Percentiles rank a stretch among this genome's conserved stretches.
These are phyloP conservation scores for Rhodotorula sp. DNA, from an alignment of 1,284 basidiomycete genomes.

Conservation along the genomic window DNA sequence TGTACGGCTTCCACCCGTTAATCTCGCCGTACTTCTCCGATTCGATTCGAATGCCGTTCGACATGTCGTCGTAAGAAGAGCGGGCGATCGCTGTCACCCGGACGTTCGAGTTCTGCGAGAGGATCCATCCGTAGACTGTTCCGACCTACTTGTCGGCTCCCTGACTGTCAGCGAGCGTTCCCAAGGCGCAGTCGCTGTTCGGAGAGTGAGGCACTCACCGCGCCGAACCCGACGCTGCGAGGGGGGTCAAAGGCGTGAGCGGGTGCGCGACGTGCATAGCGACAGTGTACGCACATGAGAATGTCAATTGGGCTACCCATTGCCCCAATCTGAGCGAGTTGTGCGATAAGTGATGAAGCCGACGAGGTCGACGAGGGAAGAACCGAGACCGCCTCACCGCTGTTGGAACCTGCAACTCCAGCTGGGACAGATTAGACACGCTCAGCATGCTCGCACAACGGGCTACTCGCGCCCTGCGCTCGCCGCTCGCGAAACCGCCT, in stretches of 20 bases:
- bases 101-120: conserved; percentile 35
- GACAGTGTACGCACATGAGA: conserved; percentile 18
- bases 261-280: neutral
- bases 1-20: conserved; percentile 35
- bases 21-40: conserved; percentile 31
- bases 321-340: neutral
- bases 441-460: neutral
- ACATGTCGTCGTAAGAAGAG: conserved; percentile 28
- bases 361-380: neutral
- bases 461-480: neutral
- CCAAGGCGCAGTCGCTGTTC: neutral
- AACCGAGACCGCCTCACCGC: neutral
- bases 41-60: conserved; percentile 26
- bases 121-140: conserved; percentile 32
- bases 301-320: conserved; percentile 29
- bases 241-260: neutral
- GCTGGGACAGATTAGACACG: neutral
- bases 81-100: conserved; percentile 37
- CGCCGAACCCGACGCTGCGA: conserved; percentile 32
- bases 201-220: conserved; percentile 13
- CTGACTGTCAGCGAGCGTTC: neutral
- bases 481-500: neutral
- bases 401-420: neutral
- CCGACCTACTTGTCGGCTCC: conserved; percentile 18
- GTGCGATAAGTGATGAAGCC: neutral